Evolutionary conservation across 257 asterid genomes (phyloP), one percentile per base, ranked within the genome.

Genomic region (Jasminum sambac): DNA sequence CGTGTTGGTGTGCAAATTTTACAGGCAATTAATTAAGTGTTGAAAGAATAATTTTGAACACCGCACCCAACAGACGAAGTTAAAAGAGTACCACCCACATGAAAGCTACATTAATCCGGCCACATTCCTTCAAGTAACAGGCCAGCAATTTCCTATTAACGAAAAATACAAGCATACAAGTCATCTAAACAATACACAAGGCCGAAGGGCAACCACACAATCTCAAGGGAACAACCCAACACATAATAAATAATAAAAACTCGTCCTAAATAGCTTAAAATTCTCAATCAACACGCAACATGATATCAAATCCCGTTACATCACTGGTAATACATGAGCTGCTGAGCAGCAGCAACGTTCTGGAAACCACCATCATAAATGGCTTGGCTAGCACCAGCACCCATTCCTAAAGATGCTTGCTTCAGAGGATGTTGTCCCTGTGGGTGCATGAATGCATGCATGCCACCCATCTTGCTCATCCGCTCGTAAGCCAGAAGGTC

Each of bases 401-500:
- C 77, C 81, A 82, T 70, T n/a, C 87, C 87, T 66, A 83, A 63
- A 17, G 84, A 68, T 9, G 83, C 80, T 66, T 72, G 84, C 69
- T 77, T 79, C 21, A 82, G 63, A 44, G 81, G 72, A 57, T 73
- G 73, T 50, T 83, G 83, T 48, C 78, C 84, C 25, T 78, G 88
- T 16, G 85, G 71, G 39, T 77, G 83, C 82, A 81, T 75, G 46
- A 75, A 74, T 9, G 79, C 48, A 34, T 75, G 73, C 16, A 69
- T 19, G 30, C 69, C 62, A 21, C 62, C 34, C 62, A 55, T 55
- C 62, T 55, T 55, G 62, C 14, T 55, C 36, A 55, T 19, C 16
- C 62, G 30, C 62, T 55, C 62, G 11, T 55, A 55, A 55, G 62
- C 62, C 62, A 55, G 34, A 55, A 55, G 62, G 62, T 55, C 36